A percentile compares a stretch with the other conserved stretches of the same genome.
phyloP scores from a whole-genome alignment of 352 stramenopile genomes.

The Phytophthora aleatoria region DNA sequence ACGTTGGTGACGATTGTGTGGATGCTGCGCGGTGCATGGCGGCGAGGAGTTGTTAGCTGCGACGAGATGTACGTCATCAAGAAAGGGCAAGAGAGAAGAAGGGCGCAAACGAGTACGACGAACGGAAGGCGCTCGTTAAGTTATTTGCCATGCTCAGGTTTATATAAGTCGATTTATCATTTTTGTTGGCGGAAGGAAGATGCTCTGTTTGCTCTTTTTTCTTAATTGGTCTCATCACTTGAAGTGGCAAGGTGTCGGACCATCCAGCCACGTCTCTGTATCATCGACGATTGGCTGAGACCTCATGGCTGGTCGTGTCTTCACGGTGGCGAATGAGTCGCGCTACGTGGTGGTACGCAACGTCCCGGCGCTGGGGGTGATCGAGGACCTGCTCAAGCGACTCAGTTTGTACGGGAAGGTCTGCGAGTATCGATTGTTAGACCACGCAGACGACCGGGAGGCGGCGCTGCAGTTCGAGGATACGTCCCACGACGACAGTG shows the following conservation, averaged over 20 bases:
- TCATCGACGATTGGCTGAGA: slow-evolving; percentile 31
- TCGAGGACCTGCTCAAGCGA: slow-evolving; percentile 57
- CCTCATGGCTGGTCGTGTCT: slow-evolving; percentile 42
- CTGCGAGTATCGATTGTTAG: slow-evolving; percentile 53
- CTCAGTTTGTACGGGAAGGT: slow-evolving; percentile 61
- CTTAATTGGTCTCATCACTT: background rate
- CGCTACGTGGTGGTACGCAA: slow-evolving; percentile 67
- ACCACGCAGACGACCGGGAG: slow-evolving; percentile 51
- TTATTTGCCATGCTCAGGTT: slow-evolving; percentile 42
- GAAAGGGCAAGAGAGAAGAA: slow-evolving; percentile 11
- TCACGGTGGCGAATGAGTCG: slow-evolving; percentile 65
- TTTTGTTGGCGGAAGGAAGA: background rate
- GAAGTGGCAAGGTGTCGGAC: slow-evolving; percentile 13
- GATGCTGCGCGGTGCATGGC: slow-evolving; percentile 22
- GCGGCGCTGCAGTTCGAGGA: slow-evolving; percentile 28
- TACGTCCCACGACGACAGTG: slow-evolving; percentile 17
- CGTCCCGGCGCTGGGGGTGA: slow-evolving; percentile 58
- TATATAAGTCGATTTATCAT: slow-evolving; percentile 28
- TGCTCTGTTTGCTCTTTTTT: background rate
- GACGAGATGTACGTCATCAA: slow-evolving; percentile 20
- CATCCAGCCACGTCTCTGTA: slow-evolving; percentile 19
- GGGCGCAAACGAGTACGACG: slow-evolving; percentile 35
- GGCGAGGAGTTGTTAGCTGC: slow-evolving; percentile 14
- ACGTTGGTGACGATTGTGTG: slow-evolving; percentile 31
- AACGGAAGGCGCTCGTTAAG: slow-evolving; percentile 51